Base-by-base conservation (phyloP, 106 monocot genomes). In the Hemerocallis citrina region DNA sequence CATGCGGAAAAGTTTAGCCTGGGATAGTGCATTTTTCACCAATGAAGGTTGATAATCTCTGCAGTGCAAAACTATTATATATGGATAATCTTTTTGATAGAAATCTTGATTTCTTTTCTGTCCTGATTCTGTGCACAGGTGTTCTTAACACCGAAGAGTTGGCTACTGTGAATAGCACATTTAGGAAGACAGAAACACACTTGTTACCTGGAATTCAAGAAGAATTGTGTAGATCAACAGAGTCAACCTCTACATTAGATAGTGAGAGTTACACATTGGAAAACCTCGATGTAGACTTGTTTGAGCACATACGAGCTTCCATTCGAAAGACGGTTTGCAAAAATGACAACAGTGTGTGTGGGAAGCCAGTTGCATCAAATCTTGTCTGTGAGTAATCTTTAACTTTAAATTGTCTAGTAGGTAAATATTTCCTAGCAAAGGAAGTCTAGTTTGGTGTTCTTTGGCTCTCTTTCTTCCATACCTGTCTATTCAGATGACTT, bases 11-110 rank as follows among this genome's bases (percentile, higher is more conserved):
- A 85, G 90, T 75, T 71, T 91, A 65, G 85, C 90, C 5, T 91
- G 90, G 90, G 85, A 91, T 57, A 85, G 58, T 61, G 82, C 79
- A 55, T 91, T 91, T 62, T 91, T 91, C 48, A 91, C 90, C 1
- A 72, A 79, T 68, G 90, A 85, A 82, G 90, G 90, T 90, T 59
- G 55, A 49, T 8, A n/a, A 6, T 70, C 20, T 50, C 1, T 38
- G n/a, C n/a, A n/a, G n/a, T n/a, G n/a, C n/a, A n/a, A n/a, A n/a
- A n/a, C n/a, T 27, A 0, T 39, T 35, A 22, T 14, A 13, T 59
- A 38, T 59, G 25, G 3, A 27, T 29, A 29, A 14, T 30, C 4
- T n/a, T n/a, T n/a, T n/a, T n/a, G n/a, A n/a, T n/a, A n/a, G n/a
- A n/a, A n/a, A n/a, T n/a, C n/a, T n/a, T n/a, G 7, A 13, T 8